Conservation (phyloP, 306 rosid genomes). For the Boehmeria nivea region DNA sequence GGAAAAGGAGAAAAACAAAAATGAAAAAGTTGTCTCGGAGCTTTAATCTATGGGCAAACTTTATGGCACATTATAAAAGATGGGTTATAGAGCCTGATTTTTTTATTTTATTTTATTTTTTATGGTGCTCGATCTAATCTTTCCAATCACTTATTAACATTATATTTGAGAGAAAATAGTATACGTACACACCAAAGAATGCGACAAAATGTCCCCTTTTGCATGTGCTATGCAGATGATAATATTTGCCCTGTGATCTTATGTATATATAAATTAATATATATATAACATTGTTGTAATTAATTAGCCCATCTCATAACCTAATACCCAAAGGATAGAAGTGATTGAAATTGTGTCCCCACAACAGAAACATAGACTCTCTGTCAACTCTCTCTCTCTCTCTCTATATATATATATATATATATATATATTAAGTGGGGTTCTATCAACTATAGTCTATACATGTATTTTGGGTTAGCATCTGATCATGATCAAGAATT, state of each 20-base stretch:
- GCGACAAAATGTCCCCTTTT: slow-evolving; percentile 11
- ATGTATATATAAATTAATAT: neutral
- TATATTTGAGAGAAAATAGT: neutral
- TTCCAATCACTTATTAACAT: slow-evolving; percentile 6
- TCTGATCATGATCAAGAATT: no score
- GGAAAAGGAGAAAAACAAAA: slow-evolving; percentile 4
- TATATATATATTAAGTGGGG: no score
- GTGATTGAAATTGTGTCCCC: slow-evolving; percentile 2
- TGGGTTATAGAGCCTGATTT: neutral
- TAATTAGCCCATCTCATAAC: slow-evolving; percentile 14
- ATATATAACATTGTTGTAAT: neutral
- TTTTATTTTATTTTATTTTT: neutral
- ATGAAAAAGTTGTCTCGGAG: slow-evolving; percentile 11
- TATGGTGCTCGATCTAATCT: slow-evolving; percentile 10
- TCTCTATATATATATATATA: neutral
- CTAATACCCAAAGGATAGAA: slow-evolving; percentile 11
- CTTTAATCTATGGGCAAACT: slow-evolving; percentile 13
- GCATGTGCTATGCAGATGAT: neutral
- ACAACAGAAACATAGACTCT: neutral
- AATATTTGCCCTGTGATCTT: neutral
- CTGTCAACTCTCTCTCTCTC: neutral
- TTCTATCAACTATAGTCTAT: no score
- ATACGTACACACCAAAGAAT: neutral
- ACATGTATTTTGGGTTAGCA: no score
- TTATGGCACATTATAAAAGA: slow-evolving; percentile 9